A percentile compares a stretch with the other conserved stretches of the same genome.
Conservation (phyloP, 352 stramenopile species). For the Phytopythium chamaehyphon region DNA sequence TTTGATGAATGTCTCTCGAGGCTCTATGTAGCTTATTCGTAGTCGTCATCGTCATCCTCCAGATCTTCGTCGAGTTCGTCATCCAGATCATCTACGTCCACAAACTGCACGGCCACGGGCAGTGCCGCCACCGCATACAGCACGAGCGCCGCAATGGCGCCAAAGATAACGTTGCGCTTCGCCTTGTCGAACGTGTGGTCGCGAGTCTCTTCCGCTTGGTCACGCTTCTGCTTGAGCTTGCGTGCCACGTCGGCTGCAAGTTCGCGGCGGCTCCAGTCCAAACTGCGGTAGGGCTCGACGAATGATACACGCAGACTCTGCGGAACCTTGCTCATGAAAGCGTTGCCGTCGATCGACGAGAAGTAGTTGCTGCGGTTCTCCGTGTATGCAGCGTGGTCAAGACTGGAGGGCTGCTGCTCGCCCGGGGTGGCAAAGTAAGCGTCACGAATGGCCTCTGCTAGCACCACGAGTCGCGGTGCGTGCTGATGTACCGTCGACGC, state of each 20-base stretch:
- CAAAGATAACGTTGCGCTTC: constrained; percentile 77
- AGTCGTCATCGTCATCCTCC: constrained; percentile 35
- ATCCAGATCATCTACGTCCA: constrained; percentile 34
- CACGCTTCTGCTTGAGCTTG: constrained; percentile 31
- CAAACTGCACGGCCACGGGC: constrained; percentile 51
- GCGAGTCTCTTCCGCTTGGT: constrained; percentile 18
- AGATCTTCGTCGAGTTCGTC: constrained; percentile 26
- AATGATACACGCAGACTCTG: constrained; percentile 57
- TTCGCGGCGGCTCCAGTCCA: constrained; percentile 81
- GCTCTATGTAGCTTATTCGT: constrained; percentile 14
- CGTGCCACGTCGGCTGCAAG: constrained; percentile 46
- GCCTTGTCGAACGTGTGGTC: constrained; percentile 57
- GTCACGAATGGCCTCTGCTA: constrained; percentile 69
- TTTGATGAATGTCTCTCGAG: constrained; percentile 1
- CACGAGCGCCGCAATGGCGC: constrained; percentile 58
- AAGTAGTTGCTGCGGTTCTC: constrained; percentile 81
- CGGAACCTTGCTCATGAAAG: constrained; percentile 73
- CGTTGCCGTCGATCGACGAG: constrained; percentile 25
- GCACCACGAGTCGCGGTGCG: constrained; percentile 63
- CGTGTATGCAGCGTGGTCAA: constrained; percentile 44
- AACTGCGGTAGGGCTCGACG: constrained; percentile 71
- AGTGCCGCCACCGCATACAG: constrained; percentile 70
- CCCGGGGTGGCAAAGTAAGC: constrained; percentile 53
- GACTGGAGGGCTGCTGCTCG: constrained; percentile 27
- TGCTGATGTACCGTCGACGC: constrained; percentile 67